Evolutionary conservation across 1,139 yeast genomes (phyloP).

Genomic region (Nakaseomyces nivariensis): DNA sequence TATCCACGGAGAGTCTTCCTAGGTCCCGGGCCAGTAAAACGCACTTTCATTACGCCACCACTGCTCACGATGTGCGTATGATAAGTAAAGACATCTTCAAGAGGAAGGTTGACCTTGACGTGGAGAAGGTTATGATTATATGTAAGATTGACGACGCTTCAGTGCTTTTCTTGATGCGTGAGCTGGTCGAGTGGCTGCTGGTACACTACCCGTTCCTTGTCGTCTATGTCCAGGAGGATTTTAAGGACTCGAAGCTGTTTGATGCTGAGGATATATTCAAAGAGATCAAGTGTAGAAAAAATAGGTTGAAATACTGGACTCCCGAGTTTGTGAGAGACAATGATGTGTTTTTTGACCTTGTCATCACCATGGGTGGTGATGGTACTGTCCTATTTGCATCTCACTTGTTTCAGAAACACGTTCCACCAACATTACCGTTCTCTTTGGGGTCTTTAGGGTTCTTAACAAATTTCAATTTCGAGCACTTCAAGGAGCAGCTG

Average conservation of each 20-base stretch:
- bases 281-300: constrained; percentile 23
- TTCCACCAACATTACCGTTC: constrained; percentile 79
- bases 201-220: constrained; percentile 39
- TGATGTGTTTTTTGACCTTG: constrained; percentile 57
- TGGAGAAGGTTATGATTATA: constrained; percentile 61
- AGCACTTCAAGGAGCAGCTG: constrained; percentile 51
- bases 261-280: constrained; percentile 35
- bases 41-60: constrained; percentile 67
- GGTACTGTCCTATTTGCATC: constrained; percentile 81
- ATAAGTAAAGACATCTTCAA: constrained; percentile 64
- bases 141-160: constrained; percentile 85
- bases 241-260: constrained; percentile 53
- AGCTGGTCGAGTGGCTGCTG: constrained; percentile 68
- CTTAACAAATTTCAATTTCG: constrained; percentile 67
- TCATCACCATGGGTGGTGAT: constrained; percentile 78
- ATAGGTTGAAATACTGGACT: constrained; percentile 57
- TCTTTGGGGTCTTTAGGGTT: constrained; percentile 77
- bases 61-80: constrained; percentile 79
- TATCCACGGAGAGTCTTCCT: constrained; percentile 15
- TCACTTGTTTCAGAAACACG: constrained; percentile 66
- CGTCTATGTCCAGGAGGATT: constrained; percentile 64
- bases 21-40: constrained; percentile 32
- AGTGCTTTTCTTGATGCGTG: constrained; percentile 61
- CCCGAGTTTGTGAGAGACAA: constrained; percentile 41
- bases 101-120: constrained; percentile 64